These are phyloP conservation scores for Gracilaria caudata DNA, from an alignment of 23 red algal species.

Conservation along the genomic window DNA sequence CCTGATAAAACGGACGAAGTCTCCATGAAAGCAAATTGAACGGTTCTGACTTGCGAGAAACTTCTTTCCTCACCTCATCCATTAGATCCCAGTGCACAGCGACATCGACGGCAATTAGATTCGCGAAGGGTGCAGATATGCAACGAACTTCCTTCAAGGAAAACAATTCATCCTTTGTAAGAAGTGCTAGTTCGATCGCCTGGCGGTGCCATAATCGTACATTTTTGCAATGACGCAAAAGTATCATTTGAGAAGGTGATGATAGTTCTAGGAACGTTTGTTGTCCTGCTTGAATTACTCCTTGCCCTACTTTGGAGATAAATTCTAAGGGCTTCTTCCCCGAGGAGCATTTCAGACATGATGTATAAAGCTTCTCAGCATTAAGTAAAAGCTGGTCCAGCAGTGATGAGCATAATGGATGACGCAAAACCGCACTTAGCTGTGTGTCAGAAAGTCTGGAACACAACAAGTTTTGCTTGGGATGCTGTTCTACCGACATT, in stretches of 20 bases:
- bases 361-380: neutral
- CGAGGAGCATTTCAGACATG: neutral
- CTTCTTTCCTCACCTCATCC: constrained; percentile 5
- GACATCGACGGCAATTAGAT: neutral
- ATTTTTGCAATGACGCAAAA: constrained; percentile 9
- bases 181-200: neutral
- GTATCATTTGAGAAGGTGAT: neutral
- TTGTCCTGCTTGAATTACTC: neutral
- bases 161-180: neutral
- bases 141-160: neutral
- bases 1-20: constrained; percentile 6
- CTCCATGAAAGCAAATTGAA: constrained; percentile 10
- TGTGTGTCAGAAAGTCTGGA: neutral
- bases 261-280: neutral
- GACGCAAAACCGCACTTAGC: neutral
- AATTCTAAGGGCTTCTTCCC: neutral
- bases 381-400: neutral
- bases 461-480: neutral
- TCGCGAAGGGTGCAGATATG: neutral
- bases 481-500: neutral
- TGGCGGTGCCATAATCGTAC: neutral
- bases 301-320: neutral
- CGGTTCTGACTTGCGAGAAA: constrained; percentile 12
- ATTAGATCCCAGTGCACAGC: constrained; percentile 2
- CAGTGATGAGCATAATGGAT: neutral